Percentiles rank a stretch among this genome's conserved stretches.
Evolutionary conservation across 495 filamentous ascomycete species (phyloP).

Genomic region (Podospora sp.): DNA sequence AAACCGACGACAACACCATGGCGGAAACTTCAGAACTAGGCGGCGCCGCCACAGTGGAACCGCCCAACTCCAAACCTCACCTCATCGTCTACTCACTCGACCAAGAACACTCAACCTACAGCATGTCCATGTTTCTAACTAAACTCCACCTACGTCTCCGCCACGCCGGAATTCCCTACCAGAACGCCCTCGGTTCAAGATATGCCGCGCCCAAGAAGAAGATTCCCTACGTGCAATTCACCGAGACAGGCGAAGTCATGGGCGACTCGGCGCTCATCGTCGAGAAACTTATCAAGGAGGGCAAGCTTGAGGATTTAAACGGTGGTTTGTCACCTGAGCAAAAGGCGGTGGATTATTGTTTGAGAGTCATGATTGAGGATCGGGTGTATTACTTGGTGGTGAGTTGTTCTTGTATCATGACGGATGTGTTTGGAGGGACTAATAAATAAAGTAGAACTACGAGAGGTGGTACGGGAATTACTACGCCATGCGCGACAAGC

Average conservation of each 20-base stretch:
- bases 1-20: neutral
- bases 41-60: neutral
- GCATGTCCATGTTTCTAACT: constrained; percentile 59
- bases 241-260: constrained; percentile 24
- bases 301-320: constrained; percentile 47
- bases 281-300: constrained; percentile 40
- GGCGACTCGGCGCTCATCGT: constrained; percentile 55
- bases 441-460: constrained; percentile 29
- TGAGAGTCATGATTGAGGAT: constrained; percentile 56
- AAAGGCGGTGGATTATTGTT: constrained; percentile 45
- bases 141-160: constrained; percentile 62
- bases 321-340: constrained; percentile 29
- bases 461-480: constrained; percentile 57
- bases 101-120: constrained; percentile 33
- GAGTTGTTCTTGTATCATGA: constrained; percentile 8
- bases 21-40: neutral
- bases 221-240: constrained; percentile 52
- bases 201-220: constrained; percentile 51
- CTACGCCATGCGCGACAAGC: constrained; percentile 54
- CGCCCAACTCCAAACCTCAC: constrained; percentile 3
- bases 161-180: constrained; percentile 50
- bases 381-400: constrained; percentile 58
- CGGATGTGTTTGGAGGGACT: neutral
- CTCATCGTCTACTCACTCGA: constrained; percentile 27
- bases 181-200: constrained; percentile 40